Evolutionary conservation across 2,329 filamentous ascomycete species (phyloP).

Genomic region (Paecilomyces fulvus): DNA sequence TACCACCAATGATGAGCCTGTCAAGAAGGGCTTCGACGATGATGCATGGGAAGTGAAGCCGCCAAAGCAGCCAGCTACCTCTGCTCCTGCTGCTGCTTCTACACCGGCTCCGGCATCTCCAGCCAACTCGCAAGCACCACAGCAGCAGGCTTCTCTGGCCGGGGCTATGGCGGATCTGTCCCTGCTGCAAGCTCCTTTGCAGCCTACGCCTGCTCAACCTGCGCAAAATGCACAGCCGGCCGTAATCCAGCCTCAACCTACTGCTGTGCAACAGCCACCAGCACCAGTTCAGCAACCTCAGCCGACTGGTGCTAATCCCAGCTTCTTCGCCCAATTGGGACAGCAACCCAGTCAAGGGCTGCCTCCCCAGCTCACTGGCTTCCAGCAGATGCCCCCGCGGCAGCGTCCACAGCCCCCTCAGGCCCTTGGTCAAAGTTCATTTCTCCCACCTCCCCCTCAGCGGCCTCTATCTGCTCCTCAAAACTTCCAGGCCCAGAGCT

Average conservation of each 20-base stretch:
- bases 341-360: constrained; percentile 16
- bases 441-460: constrained; percentile 70
- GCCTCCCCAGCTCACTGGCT: constrained; percentile 30
- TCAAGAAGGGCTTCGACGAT: constrained; percentile 71
- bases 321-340: constrained; percentile 44
- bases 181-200: constrained; percentile 51
- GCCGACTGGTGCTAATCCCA: constrained; percentile 36
- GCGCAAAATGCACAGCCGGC: constrained; percentile 41
- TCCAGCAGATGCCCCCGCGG: constrained; percentile 39
- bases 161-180: constrained; percentile 63
- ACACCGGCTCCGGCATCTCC: constrained; percentile 26
- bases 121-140: constrained; percentile 22
- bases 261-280: constrained; percentile 29
- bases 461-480: constrained; percentile 82
- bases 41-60: constrained; percentile 97
- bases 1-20: constrained; percentile 43
- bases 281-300: constrained; percentile 29
- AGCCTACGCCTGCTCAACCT: constrained; percentile 43
- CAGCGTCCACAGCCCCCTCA: constrained; percentile 66
- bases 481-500: constrained; percentile 61
- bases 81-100: constrained; percentile 26
- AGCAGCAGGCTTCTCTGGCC: constrained; percentile 46
- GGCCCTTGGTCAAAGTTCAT: constrained; percentile 48
- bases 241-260: constrained; percentile 28
- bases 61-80: constrained; percentile 46